phyloP scores from a whole-genome alignment of 345 rosid species.

The Acer yangbiense region DNA sequence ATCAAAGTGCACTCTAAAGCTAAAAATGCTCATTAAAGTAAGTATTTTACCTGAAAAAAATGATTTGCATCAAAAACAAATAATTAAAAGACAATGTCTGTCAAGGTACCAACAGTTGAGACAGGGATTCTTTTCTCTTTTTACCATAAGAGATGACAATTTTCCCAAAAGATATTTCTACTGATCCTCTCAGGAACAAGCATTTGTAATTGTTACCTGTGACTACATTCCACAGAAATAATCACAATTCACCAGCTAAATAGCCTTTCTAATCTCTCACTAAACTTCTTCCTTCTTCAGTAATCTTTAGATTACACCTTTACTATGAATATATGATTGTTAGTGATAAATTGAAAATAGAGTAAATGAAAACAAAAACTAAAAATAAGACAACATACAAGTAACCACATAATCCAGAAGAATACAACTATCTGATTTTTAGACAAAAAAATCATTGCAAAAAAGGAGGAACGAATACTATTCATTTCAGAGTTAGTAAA shows the following conservation, averaged over 20 bases:
- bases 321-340: neutral
- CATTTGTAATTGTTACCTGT: neutral
- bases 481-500: neutral
- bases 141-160: neutral
- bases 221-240: neutral
- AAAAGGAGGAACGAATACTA: neutral
- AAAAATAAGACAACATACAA: neutral
- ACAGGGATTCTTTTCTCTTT: neutral
- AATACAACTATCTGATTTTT: neutral
- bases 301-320: neutral
- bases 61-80: too few species aligned
- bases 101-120: neutral
- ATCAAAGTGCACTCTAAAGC: too few species aligned
- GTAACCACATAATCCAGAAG: neutral
- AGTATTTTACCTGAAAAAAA: too few species aligned
- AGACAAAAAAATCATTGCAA: neutral
- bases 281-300: neutral
- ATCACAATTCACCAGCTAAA: neutral
- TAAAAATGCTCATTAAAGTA: too few species aligned
- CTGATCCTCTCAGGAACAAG: neutral
- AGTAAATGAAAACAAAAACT: neutral
- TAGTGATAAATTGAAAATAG: neutral
- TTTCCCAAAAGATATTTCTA: neutral
- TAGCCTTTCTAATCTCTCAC: neutral
- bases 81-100: too few species aligned